These are phyloP conservation scores for Fusarium poae DNA, from an alignment of 2,329 filamentous ascomycete species.

Conservation along the genomic window DNA sequence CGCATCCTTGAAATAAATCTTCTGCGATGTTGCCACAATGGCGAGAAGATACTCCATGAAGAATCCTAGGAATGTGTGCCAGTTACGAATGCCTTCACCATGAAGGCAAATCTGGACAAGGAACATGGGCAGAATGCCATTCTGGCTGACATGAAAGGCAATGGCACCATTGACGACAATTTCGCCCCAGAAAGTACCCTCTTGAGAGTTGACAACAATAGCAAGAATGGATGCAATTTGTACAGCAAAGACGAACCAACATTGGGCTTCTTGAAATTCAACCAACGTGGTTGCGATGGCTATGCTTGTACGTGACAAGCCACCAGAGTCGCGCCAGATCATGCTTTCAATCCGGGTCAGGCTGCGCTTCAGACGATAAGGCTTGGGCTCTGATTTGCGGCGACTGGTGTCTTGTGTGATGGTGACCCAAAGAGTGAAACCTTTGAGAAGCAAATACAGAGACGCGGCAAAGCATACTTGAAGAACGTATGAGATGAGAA, in stretches of 20 bases:
- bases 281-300: slow-evolving; percentile 58
- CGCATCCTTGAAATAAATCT: slow-evolving; percentile 53
- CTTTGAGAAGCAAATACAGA: slow-evolving; percentile 53
- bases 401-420: slow-evolving; percentile 48
- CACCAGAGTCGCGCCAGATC: slow-evolving; percentile 55
- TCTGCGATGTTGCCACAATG: slow-evolving; percentile 55
- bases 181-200: slow-evolving; percentile 57
- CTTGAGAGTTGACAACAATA: slow-evolving; percentile 57
- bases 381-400: slow-evolving; percentile 37
- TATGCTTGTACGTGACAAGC: slow-evolving; percentile 55
- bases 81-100: slow-evolving; percentile 57
- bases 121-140: slow-evolving; percentile 56
- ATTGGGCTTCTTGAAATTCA: slow-evolving; percentile 57
- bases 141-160: slow-evolving; percentile 55
- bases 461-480: slow-evolving; percentile 55
- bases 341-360: slow-evolving; percentile 55
- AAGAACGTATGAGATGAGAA: slow-evolving; percentile 56
- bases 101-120: slow-evolving; percentile 56
- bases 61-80: slow-evolving; percentile 58
- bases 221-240: slow-evolving; percentile 58
- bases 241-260: slow-evolving; percentile 57
- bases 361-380: slow-evolving; percentile 47
- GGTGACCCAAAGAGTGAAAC: slow-evolving; percentile 54
- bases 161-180: slow-evolving; percentile 56
- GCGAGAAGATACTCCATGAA: slow-evolving; percentile 56